Conservation (phyloP, 768 basidiomycete genomes). For the Leccinum disarticulatum region DNA sequence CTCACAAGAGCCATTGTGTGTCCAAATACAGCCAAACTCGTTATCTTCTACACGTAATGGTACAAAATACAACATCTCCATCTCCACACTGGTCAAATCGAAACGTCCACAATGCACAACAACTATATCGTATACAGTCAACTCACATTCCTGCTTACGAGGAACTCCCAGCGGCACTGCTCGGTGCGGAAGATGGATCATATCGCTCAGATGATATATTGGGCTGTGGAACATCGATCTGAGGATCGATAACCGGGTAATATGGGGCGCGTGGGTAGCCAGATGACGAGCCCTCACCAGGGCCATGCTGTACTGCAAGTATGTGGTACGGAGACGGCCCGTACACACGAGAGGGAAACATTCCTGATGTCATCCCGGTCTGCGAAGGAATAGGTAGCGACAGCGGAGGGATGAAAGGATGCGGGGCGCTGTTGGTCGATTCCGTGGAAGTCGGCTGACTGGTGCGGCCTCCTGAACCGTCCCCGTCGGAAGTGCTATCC, state of each 20-base stretch:
- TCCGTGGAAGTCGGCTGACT: slow-evolving; percentile 9
- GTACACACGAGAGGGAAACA: slow-evolving; percentile 30
- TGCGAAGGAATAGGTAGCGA: slow-evolving; percentile 21
- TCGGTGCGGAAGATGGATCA: slow-evolving; percentile 24
- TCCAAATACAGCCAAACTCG: slow-evolving; percentile 29
- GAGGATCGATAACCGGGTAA: slow-evolving; percentile 43
- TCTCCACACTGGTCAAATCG: background rate
- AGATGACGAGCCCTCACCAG: slow-evolving; percentile 26
- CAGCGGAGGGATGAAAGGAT: slow-evolving; percentile 14
- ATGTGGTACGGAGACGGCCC: slow-evolving; percentile 32
- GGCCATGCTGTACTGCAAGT: slow-evolving; percentile 21
- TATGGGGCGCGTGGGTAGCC: slow-evolving; percentile 31
- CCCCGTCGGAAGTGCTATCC: slow-evolving; percentile 27
- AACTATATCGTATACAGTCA: background rate
- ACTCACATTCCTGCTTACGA: slow-evolving; percentile 12
- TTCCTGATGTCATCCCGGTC: slow-evolving; percentile 11
- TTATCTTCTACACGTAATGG: slow-evolving; percentile 1
- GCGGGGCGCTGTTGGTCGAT: slow-evolving; percentile 3
- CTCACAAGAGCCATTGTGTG: background rate
- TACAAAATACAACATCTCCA: slow-evolving; percentile 11
- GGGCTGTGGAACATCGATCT: slow-evolving; percentile 30
- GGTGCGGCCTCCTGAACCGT: slow-evolving; percentile 10
- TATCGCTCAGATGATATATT: slow-evolving; percentile 37
- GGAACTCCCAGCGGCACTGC: slow-evolving; percentile 5
- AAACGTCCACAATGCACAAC: background rate